Percentiles rank a stretch among this genome's conserved stretches.
These are phyloP conservation scores for Ascocoryne sarcoides DNA, from an alignment of 2,329 filamentous ascomycete genomes.

Conservation along the genomic window DNA sequence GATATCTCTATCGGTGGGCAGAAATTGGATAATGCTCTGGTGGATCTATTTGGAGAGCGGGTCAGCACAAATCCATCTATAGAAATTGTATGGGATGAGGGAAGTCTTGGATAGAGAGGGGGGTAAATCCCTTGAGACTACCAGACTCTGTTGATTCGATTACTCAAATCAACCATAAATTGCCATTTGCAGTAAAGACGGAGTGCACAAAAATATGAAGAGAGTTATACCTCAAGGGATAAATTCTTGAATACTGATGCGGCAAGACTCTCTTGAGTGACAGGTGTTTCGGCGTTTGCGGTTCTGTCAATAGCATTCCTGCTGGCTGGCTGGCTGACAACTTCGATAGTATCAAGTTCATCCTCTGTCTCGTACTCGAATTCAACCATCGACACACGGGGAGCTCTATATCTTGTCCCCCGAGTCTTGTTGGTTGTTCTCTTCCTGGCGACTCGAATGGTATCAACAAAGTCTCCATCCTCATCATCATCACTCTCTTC, in stretches of 20 bases:
- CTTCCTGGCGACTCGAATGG: no score
- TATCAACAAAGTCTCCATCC: no score
- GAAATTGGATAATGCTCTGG: slow-evolving; percentile 21
- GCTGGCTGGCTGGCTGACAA: background rate
- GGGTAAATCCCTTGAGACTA: no score
- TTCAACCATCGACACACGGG: no score
- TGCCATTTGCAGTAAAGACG: no score
- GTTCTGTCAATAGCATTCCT: background rate
- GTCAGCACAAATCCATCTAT: slow-evolving; percentile 7
- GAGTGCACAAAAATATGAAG: background rate
- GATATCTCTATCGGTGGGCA: slow-evolving; percentile 34
- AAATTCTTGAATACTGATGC: slow-evolving; percentile 7
- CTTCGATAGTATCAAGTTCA: background rate
- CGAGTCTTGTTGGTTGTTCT: no score
- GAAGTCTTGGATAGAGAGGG: background rate
- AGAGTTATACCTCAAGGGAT: slow-evolving; percentile 10
- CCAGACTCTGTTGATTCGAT: no score
- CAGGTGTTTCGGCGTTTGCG: background rate
- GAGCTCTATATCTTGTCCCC: no score
- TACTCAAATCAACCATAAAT: no score
- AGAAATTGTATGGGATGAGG: background rate
- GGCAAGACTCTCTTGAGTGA: background rate
- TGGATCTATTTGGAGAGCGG: slow-evolving; percentile 21
- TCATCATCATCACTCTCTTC: no score
- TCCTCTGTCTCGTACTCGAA: no score